These are phyloP conservation scores for Tolypocladium amazonense DNA, from an alignment of 2,329 filamentous ascomycete species.

Conservation along the genomic window DNA sequence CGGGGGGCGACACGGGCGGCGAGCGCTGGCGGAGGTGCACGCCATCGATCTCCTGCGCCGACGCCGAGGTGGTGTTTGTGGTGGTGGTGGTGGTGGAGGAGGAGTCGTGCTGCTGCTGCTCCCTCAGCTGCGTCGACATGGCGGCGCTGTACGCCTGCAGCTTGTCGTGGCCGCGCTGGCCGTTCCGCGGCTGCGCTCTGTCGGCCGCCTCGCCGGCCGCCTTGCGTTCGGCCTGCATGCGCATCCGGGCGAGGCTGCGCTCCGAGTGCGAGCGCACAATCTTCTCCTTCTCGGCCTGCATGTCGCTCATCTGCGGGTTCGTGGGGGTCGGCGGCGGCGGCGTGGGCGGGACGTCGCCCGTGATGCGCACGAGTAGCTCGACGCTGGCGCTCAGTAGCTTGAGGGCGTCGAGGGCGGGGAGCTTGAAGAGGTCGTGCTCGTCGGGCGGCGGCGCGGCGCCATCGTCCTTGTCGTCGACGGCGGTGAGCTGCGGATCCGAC, in stretches of 20 bases:
- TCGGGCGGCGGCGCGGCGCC: conserved; percentile 16
- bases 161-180: conserved; percentile 4
- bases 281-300: conserved; percentile 51
- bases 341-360: conserved; percentile 73
- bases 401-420: conserved; percentile 65
- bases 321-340: conserved; percentile 54
- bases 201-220: conserved; percentile 2
- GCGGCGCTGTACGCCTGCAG: conserved; percentile 16
- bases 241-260: conserved; percentile 36
- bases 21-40: conserved; percentile 34
- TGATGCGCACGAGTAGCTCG: conserved; percentile 60
- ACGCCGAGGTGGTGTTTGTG: not conserved
- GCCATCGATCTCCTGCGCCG: conserved; percentile 37
- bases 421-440: conserved; percentile 58
- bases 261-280: conserved; percentile 49
- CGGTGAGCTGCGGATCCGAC: conserved; percentile 23
- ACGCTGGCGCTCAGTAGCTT: conserved; percentile 65
- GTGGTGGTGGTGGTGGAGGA: too few species aligned
- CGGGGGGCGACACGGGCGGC: conserved; percentile 13
- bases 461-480: conserved; percentile 10
- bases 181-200: not conserved
- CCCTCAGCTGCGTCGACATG: conserved; percentile 14
- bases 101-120: conserved; percentile 5
- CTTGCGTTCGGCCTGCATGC: conserved; percentile 26
- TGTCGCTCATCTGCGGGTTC: conserved; percentile 54